phyloP scores from a whole-genome alignment of 208 protist species.

The Willaertia magna region DNA sequence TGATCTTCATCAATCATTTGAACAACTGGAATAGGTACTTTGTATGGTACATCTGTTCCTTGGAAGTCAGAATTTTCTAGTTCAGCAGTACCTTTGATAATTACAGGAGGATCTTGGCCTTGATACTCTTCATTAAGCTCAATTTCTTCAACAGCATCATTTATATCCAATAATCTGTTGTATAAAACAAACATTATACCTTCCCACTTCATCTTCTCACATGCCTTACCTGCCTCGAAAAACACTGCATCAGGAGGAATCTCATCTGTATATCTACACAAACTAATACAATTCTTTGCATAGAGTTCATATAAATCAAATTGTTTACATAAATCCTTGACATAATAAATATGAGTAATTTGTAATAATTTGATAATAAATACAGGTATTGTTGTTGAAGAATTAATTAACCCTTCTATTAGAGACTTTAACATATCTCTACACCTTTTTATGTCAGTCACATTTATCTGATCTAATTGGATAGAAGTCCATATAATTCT shows the following conservation, averaged over 20 bases:
- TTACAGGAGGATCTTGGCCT: slow-evolving; percentile 7
- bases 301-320: background rate
- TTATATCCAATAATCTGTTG: slow-evolving; percentile 86
- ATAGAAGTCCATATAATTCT: background rate
- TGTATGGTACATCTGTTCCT: slow-evolving; percentile 61
- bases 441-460: background rate
- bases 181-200: slow-evolving; percentile 81
- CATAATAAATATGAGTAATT: background rate
- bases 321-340: slow-evolving; percentile 1
- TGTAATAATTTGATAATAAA: slow-evolving; percentile 37
- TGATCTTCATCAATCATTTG: background rate
- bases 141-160: slow-evolving; percentile 75
- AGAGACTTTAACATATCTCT: background rate
- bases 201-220: slow-evolving; percentile 27
- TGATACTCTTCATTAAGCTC: slow-evolving; percentile 40
- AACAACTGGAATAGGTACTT: slow-evolving; percentile 1
- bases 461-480: background rate
- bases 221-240: slow-evolving; percentile 82
- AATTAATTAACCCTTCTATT: background rate
- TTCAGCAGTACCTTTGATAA: slow-evolving; percentile 8
- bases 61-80: slow-evolving; percentile 77
- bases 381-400: background rate
- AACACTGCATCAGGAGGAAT: slow-evolving; percentile 84
- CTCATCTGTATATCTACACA: slow-evolving; percentile 71
- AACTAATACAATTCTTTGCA: slow-evolving; percentile 50